These are phyloP conservation scores for Teunomyces stri DNA, from an alignment of 805 yeast species.

Conservation along the genomic window DNA sequence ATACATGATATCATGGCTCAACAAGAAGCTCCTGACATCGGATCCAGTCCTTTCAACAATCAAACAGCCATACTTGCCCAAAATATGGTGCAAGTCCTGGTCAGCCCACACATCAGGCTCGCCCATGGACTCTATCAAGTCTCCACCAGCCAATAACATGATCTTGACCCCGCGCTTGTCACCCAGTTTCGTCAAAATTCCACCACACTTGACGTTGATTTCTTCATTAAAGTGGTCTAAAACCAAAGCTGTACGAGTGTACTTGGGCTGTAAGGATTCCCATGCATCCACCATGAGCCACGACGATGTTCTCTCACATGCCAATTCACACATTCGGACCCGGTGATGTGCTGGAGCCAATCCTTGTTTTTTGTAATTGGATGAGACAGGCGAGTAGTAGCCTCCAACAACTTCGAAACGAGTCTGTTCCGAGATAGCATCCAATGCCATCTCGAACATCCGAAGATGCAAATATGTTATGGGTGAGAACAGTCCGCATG, in stretches of 20 bases:
- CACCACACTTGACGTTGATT: slow-evolving; percentile 85
- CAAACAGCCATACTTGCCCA: slow-evolving; percentile 94
- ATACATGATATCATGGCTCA: slow-evolving; percentile 95
- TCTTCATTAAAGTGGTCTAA: slow-evolving; percentile 96
- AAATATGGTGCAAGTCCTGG: slow-evolving; percentile 87
- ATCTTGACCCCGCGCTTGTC: slow-evolving; percentile 80
- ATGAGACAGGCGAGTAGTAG: slow-evolving; percentile 90
- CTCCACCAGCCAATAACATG: slow-evolving; percentile 97
- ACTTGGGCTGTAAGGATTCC: slow-evolving; percentile 90
- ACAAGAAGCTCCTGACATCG: slow-evolving; percentile 87
- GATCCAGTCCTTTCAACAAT: slow-evolving; percentile 96
- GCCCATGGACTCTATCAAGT: slow-evolving; percentile 97
- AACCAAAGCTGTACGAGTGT: slow-evolving; percentile 92
- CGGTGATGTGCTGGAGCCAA: slow-evolving; percentile 85
- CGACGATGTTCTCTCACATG: slow-evolving; percentile 92
- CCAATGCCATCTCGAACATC: slow-evolving; percentile 99
- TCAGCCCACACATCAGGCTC: slow-evolving; percentile 99
- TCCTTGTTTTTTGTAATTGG: slow-evolving; percentile 90
- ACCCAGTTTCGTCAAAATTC: slow-evolving; percentile 62
- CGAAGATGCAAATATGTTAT: slow-evolving; percentile 91
- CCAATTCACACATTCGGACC: slow-evolving; percentile 96
- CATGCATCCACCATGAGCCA: slow-evolving; percentile 99
- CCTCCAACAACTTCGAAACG: slow-evolving; percentile 96
- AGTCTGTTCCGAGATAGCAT: slow-evolving; percentile 86
- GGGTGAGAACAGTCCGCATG: slow-evolving; percentile 97